Base-by-base conservation (phyloP, 768 basidiomycete species). In the Phallus indusiatus region DNA sequence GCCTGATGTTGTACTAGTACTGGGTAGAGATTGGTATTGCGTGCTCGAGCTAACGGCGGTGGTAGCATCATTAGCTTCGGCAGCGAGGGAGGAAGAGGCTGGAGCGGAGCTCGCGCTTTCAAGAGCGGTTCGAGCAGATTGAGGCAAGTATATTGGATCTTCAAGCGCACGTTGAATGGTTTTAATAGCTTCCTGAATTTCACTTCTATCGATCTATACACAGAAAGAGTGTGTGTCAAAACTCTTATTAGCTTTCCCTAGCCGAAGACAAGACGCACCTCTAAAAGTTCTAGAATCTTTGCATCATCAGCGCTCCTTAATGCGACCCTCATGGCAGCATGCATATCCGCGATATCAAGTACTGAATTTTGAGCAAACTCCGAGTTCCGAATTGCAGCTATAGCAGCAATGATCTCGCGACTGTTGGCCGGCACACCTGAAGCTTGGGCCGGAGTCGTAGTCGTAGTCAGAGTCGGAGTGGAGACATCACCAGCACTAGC, bases 181-280 rank as follows among this genome's bases (percentile, higher is more conserved):
- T 72, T 88, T 88, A 68, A 90, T 82, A 12, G 87, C 87, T 68
- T 91, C 89, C 0, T 85, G 84, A 78, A 88, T 84, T 68, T 88
- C 85, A 49, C 81, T 79, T 50, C 81, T 73, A 35, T 76, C 76
- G 48, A 85, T 56, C 55, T 56, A 42, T 37, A 37, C 8, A 16
- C 8, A 37, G 36, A 37, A 37, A 8, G 36, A 37, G 8, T 8
- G 9, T 8, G 8, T 37, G 8, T 37, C 36, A 37, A 37, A 37
- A 37, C 8, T 16, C 9, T 8, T 37, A 37, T 37, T 16, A 37
- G 36, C 36, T 37, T n/a, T n/a, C n/a, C n/a, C n/a, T n/a, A n/a
- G n/a, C n/a, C n/a, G n/a, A 37, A 37, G 16, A 8, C 36, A 37
- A 8, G 36, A 49, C 53, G 60, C 9, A 69, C 78, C 62, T 86